Percentiles rank a stretch among this genome's conserved stretches.
phyloP scores from a whole-genome alignment of 805 yeast species.

The Barnettozyma salicaria region DNA sequence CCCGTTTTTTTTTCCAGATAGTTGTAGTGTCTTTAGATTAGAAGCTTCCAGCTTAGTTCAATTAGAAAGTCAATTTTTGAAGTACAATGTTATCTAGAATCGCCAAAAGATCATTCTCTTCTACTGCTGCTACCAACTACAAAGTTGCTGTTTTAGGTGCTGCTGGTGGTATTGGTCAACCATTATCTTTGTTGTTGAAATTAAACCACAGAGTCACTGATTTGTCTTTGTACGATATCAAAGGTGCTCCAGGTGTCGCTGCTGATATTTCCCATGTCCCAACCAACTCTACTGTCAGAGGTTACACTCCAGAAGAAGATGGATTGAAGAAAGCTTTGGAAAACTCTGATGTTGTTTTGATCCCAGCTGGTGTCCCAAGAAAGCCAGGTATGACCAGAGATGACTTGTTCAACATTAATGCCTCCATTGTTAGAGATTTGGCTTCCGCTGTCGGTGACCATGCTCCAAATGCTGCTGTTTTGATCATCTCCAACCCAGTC shows the following conservation, averaged over 20 bases:
- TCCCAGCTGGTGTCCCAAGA: slow-evolving; percentile 89
- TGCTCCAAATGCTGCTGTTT: slow-evolving; percentile 70
- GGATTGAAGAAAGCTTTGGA: slow-evolving; percentile 35
- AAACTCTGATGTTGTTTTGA: slow-evolving; percentile 44
- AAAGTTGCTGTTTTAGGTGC: slow-evolving; percentile 81
- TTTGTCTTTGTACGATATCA: slow-evolving; percentile 80
- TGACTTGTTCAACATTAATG: slow-evolving; percentile 79
- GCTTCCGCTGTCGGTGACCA: slow-evolving; percentile 67
- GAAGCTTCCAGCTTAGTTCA: background rate
- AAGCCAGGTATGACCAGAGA: slow-evolving; percentile 95
- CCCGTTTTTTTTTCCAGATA: background rate
- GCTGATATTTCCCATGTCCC: slow-evolving; percentile 93
- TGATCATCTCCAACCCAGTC: slow-evolving; percentile 89
- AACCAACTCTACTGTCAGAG: slow-evolving; percentile 83
- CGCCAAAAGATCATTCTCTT: slow-evolving; percentile 60
- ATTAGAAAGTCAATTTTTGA: background rate
- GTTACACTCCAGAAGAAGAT: slow-evolving; percentile 79
- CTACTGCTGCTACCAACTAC: slow-evolving; percentile 60
- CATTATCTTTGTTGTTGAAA: slow-evolving; percentile 76
- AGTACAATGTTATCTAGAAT: slow-evolving; percentile 47
- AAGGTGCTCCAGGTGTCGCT: slow-evolving; percentile 95
- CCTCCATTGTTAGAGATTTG: slow-evolving; percentile 68
- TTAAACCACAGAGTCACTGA: slow-evolving; percentile 83
- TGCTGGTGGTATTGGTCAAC: slow-evolving; percentile 95
- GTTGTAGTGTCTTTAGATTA: background rate